These are phyloP conservation scores for Phytopythium cucurbitacearum DNA, from an alignment of 352 stramenopile genomes.

Conservation along the genomic window DNA sequence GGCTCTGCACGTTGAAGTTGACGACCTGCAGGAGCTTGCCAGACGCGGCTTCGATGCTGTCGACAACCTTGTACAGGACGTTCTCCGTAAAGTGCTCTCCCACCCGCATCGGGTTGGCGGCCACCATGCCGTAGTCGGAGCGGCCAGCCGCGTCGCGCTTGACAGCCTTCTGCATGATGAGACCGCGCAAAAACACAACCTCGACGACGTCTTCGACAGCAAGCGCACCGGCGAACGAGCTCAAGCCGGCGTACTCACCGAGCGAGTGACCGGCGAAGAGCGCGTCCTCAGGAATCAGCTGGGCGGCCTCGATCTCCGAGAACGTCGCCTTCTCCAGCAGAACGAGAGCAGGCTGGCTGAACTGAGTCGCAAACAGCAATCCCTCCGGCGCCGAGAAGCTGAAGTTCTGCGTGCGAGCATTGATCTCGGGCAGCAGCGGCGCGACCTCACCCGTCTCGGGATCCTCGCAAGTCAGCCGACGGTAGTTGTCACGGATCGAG, in stretches of 20 bases:
- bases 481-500: constrained; percentile 85
- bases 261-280: constrained; percentile 87
- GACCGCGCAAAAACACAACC: constrained; percentile 79
- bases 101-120: constrained; percentile 74
- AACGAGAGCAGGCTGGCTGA: constrained; percentile 79
- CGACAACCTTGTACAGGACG: constrained; percentile 64
- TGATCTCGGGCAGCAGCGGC: constrained; percentile 80
- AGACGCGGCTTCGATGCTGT: constrained; percentile 50
- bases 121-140: constrained; percentile 88
- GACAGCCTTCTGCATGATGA: constrained; percentile 62
- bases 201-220: constrained; percentile 73
- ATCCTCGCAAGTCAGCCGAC: constrained; percentile 71
- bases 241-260: constrained; percentile 83
- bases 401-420: constrained; percentile 74
- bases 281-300: constrained; percentile 70
- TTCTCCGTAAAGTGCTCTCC: constrained; percentile 67
- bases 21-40: constrained; percentile 82
- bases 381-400: constrained; percentile 73
- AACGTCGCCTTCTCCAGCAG: constrained; percentile 84
- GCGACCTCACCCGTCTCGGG: constrained; percentile 38
- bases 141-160: constrained; percentile 52
- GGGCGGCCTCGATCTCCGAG: constrained; percentile 65
- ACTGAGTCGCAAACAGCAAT: constrained; percentile 84
- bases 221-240: constrained; percentile 67
- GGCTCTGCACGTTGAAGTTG: constrained; percentile 85